Evolutionary conservation across 2,329 filamentous ascomycete species (phyloP).

Genomic region (Bipolaris zeicola): DNA sequence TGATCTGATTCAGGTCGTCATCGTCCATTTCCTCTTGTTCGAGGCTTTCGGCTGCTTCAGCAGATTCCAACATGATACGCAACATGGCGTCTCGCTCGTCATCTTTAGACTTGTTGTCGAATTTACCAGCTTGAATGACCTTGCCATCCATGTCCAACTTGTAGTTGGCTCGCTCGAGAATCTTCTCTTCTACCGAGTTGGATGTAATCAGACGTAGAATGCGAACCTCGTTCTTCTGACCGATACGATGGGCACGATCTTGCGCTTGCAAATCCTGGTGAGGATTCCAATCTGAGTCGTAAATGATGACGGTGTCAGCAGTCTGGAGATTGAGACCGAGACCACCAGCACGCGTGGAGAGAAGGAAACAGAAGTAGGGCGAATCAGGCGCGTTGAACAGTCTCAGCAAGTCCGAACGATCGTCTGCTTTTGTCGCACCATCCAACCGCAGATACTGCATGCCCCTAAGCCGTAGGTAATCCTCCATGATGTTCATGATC

Average conservation of each 20-base stretch:
- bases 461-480: conserved; percentile 84
- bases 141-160: conserved; percentile 99
- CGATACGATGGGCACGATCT: conserved; percentile 99
- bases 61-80: conserved; percentile 86
- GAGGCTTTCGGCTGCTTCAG: conserved; percentile 69
- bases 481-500: conserved; percentile 99
- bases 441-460: conserved; percentile 90
- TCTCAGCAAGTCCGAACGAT: conserved; percentile 87
- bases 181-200: conserved; percentile 98
- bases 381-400: conserved; percentile 90
- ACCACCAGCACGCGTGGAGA: conserved; percentile 98
- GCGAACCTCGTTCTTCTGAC: conserved; percentile 98
- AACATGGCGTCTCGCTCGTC: conserved; percentile 98
- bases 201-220: conserved; percentile 95
- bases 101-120: conserved; percentile 98
- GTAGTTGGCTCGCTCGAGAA: conserved; percentile 92
- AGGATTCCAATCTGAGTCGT: conserved; percentile 99
- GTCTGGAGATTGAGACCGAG: conserved; percentile 96
- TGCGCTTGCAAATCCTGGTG: conserved; percentile 99
- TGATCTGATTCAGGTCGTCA: conserved; percentile 92
- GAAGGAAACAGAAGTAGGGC: conserved; percentile 94
- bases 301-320: conserved; percentile 98
- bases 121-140: conserved; percentile 98
- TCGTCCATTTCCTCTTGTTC: conserved; percentile 99
- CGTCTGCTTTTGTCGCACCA: conserved; percentile 96